A percentile compares a stretch with the other conserved stretches of the same genome.
phyloP scores from a whole-genome alignment of 2,329 filamentous ascomycete species.

The Verticillium dahliae region DNA sequence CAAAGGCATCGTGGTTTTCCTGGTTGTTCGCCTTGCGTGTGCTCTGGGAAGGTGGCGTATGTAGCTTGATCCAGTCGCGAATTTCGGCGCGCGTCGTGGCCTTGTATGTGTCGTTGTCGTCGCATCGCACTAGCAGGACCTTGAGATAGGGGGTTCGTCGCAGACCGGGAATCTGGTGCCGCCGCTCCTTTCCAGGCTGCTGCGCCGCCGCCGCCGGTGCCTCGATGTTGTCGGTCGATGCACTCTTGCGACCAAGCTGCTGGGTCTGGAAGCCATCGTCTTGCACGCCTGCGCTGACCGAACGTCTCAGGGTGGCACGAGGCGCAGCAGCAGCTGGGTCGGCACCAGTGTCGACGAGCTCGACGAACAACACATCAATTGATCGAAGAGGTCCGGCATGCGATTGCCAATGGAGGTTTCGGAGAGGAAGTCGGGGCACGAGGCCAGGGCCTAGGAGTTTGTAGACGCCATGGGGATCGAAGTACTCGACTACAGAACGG shows the following conservation, averaged over 20 bases:
- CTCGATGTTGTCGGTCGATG: slow-evolving; percentile 31
- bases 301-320: slow-evolving; percentile 17
- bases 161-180: slow-evolving; percentile 92
- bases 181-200: slow-evolving; percentile 47
- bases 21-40: slow-evolving; percentile 57
- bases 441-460: slow-evolving; percentile 73
- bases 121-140: slow-evolving; percentile 80
- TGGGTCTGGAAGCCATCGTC: slow-evolving; percentile 60
- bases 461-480: slow-evolving; percentile 86
- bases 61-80: slow-evolving; percentile 82
- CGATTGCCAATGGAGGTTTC: slow-evolving; percentile 95
- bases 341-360: slow-evolving; percentile 63
- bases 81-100: slow-evolving; percentile 68
- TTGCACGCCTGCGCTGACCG: slow-evolving; percentile 23
- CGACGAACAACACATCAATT: slow-evolving; percentile 87
- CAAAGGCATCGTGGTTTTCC: slow-evolving; percentile 93
- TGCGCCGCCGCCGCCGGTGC: slow-evolving; percentile 8
- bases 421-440: slow-evolving; percentile 71
- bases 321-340: slow-evolving; percentile 22
- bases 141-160: slow-evolving; percentile 93
- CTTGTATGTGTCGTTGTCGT: slow-evolving; percentile 95
- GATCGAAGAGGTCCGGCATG: slow-evolving; percentile 85
- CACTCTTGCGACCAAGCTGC: slow-evolving; percentile 31
- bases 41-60: slow-evolving; percentile 54
- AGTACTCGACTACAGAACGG: slow-evolving; percentile 72